Conservation (phyloP, 2,329 filamentous ascomycete genomes). For the Stagonosporopsis vannaccii region DNA sequence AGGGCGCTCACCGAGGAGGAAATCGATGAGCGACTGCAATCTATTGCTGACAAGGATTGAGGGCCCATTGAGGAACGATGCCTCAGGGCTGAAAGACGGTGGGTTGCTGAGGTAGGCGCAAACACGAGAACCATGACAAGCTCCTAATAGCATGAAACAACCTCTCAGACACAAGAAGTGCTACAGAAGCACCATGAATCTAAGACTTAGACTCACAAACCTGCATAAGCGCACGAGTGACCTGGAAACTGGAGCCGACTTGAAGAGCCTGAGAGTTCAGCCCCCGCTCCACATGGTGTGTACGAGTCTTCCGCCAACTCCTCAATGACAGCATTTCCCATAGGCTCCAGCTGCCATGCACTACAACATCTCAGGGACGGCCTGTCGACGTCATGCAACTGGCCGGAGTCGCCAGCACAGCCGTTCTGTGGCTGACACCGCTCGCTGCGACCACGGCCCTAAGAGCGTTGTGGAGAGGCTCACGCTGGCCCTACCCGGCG, state of each 20-base stretch:
- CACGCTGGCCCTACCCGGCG: slow-evolving; percentile 34
- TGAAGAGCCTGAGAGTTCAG: slow-evolving; percentile 36
- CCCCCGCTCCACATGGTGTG: slow-evolving; percentile 41
- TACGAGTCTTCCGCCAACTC: slow-evolving; percentile 41
- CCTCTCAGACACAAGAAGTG: slow-evolving; percentile 41
- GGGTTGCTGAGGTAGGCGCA: slow-evolving; percentile 35
- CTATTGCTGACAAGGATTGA: slow-evolving; percentile 98
- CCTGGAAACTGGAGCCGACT: slow-evolving; percentile 30
- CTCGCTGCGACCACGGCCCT: slow-evolving; percentile 29
- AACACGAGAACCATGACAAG: slow-evolving; percentile 33
- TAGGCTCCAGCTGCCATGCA: slow-evolving; percentile 43
- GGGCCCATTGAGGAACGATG: slow-evolving; percentile 64
- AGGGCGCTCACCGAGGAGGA: slow-evolving; percentile 93
- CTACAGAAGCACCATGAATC: slow-evolving; percentile 37
- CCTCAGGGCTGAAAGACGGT: slow-evolving; percentile 31
- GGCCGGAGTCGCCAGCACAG: slow-evolving; percentile 43
- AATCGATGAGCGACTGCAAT: slow-evolving; percentile 97
- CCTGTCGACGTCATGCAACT: slow-evolving; percentile 42
- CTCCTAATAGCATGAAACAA: slow-evolving; percentile 35
- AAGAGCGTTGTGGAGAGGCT: slow-evolving; percentile 34
- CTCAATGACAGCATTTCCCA: slow-evolving; percentile 41
- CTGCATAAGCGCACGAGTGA: slow-evolving; percentile 46
- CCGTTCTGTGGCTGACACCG: slow-evolving; percentile 47
- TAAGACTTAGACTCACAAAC: slow-evolving; percentile 42
- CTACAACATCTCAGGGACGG: slow-evolving; percentile 31